Evolutionary conservation across 495 filamentous ascomycete species (phyloP).

Genomic region (Podospora pseudoanserina): DNA sequence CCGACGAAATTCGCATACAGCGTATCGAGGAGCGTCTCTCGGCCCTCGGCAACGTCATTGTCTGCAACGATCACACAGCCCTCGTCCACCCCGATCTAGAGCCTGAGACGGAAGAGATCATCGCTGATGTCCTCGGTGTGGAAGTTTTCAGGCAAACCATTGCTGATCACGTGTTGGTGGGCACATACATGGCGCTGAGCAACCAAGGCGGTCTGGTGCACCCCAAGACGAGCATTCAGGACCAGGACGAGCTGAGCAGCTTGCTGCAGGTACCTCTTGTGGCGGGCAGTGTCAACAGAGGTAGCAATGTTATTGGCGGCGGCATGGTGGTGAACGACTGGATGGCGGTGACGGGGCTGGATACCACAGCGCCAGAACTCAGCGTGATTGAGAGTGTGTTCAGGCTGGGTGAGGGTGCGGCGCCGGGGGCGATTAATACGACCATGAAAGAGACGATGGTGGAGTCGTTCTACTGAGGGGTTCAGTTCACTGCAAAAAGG

Average conservation of each 20-base stretch:
- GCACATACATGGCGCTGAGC: constrained; percentile 90
- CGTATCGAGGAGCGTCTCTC: constrained; percentile 96
- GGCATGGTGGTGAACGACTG: constrained; percentile 99
- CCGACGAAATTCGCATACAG: constrained; percentile 82
- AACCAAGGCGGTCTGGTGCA: constrained; percentile 98
- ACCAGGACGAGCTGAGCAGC: constrained; percentile 94
- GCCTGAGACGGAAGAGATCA: constrained; percentile 91
- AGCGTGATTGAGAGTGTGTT: constrained; percentile 96
- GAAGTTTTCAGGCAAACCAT: constrained; percentile 98
- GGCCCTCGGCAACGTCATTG: constrained; percentile 95
- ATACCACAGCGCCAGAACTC: constrained; percentile 94
- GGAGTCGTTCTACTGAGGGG: constrained; percentile 85
- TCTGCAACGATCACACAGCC: constrained; percentile 92
- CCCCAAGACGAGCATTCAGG: constrained; percentile 91
- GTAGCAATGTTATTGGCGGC: constrained; percentile 88
- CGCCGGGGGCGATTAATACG: constrained; percentile 67
- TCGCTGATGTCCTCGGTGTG: constrained; percentile 93
- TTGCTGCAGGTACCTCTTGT: constrained; percentile 94
- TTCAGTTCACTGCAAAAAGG: background rate
- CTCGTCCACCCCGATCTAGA: constrained; percentile 96
- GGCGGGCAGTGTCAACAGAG: constrained; percentile 88
- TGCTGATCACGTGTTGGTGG: constrained; percentile 92
- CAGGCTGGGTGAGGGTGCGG: constrained; percentile 82
- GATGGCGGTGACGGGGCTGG: constrained; percentile 93
- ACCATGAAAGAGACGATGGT: constrained; percentile 95